Base-by-base conservation (phyloP, 305 asterid genomes). In the Fraxinus floribunda region DNA sequence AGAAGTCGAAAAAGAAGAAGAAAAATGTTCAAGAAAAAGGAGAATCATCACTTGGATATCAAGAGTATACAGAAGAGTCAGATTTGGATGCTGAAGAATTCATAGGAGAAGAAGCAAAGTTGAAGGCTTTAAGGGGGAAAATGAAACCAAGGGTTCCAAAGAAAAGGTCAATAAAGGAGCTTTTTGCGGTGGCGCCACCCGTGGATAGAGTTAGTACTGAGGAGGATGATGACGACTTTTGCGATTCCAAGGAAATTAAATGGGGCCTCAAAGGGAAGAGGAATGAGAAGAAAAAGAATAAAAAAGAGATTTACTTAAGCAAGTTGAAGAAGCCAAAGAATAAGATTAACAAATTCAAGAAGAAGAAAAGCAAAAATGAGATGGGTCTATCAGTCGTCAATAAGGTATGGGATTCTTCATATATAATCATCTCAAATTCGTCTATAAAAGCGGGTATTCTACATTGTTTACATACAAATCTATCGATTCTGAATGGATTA, bases 121-220 rank as follows among this genome's bases (percentile, higher is more conserved):
- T 41, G 60, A 83, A 83, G 85, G 73, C 80, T 30, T 52, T 44
- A 13, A 86, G 82, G 83, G 87, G 87, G 6, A 89, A 57, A 57
- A 57, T 7, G 66, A 57, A 89, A 79, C 29, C 77, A 29, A 91
- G 85, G 86, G 86, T 87, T 78, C 93, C 92, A 2, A 93, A 93
- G 85, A 90, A 91, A 86, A 90, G 97, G 89, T 93, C 97, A 1
- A 91, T 93, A 36, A 89, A 86, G 78, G 97, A 93, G 83, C 88
- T 93, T 7, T 92, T 93, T 5, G 90, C 97, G 1, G 95, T 86
- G 72, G 92, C 94, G 68, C 94, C 95, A 3, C 93, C 85, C 75
- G 90, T 92, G 46, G 89, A 87, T 75, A 87, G 88, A 46, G 86
- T 80, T 75, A 81, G 70, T 0, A 84, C 70, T 2, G 85, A 57